Percentiles rank a stretch among this genome's conserved stretches.
Conservation (phyloP, 352 stramenopile species). For the Pythium sukuiense region DNA sequence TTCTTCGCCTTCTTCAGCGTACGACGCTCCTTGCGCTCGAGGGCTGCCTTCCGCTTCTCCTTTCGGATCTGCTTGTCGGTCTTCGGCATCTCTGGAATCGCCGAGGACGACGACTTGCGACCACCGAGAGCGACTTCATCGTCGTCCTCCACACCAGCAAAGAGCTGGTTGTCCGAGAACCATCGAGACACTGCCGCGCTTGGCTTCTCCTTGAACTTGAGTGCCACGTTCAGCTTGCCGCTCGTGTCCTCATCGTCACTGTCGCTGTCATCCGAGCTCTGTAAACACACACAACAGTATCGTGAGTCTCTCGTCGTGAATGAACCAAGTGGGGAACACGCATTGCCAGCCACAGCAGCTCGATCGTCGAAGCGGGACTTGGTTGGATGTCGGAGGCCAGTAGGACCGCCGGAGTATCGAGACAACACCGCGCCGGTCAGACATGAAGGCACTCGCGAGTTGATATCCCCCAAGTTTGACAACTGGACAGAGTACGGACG, state of each 20-base stretch:
- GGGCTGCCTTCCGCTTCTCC: constrained; percentile 95
- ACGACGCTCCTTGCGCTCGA: constrained; percentile 89
- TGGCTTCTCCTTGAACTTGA: constrained; percentile 81
- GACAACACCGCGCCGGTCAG: constrained; percentile 53
- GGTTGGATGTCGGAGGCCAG: constrained; percentile 62
- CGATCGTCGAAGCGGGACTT: neutral
- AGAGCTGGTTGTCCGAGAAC: constrained; percentile 86
- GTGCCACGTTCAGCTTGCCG: constrained; percentile 57
- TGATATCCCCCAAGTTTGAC: constrained; percentile 89
- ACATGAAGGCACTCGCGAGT: constrained; percentile 77
- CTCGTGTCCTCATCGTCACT: constrained; percentile 42
- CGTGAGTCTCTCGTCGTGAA: neutral
- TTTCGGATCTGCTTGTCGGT: constrained; percentile 98
- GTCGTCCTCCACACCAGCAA: constrained; percentile 63
- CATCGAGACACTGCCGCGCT: constrained; percentile 76
- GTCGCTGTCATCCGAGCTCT: constrained; percentile 79
- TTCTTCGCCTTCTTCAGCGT: constrained; percentile 75
- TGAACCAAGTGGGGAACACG: neutral
- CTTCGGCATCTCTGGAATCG: constrained; percentile 91
- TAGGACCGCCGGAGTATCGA: constrained; percentile 63
- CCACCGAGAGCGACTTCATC: constrained; percentile 34
- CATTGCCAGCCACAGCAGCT: constrained; percentile 7
- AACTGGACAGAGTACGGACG: constrained; percentile 90
- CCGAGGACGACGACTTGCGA: constrained; percentile 23
- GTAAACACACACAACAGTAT: constrained; percentile 20